These are phyloP conservation scores for Coemansia sp. DNA, from an alignment of 192 early-diverging fungal genomes.

Conservation along the genomic window DNA sequence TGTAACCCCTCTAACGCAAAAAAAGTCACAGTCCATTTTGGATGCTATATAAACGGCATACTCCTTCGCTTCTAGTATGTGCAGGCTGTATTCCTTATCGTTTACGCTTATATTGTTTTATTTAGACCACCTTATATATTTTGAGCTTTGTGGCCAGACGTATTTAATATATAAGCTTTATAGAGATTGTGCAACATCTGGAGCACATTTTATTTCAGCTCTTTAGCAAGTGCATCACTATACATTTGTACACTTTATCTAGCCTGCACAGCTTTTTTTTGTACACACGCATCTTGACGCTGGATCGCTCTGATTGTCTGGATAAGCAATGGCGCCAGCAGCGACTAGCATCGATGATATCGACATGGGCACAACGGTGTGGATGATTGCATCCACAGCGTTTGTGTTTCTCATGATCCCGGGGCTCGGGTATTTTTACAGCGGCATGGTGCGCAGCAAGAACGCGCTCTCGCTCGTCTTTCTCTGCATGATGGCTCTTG, in stretches of 20 bases:
- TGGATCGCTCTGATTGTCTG: background rate
- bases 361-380: conserved; percentile 69
- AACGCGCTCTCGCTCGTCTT: conserved; percentile 79
- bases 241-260: background rate
- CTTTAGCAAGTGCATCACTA: no score
- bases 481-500: conserved; percentile 68
- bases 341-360: conserved; percentile 32
- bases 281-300: background rate
- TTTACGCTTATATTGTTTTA: background rate
- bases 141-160: no score
- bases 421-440: conserved; percentile 75
- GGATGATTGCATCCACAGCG: conserved; percentile 67
- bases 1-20: background rate
- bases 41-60: background rate
- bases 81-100: background rate
- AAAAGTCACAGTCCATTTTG: background rate
- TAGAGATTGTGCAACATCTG: no score
- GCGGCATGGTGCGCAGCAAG: conserved; percentile 73
- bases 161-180: no score
- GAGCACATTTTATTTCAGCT: no score
- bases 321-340: conserved; percentile 1
- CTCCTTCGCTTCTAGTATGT: background rate
- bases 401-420: conserved; percentile 79
- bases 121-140: no score
- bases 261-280: background rate